Evolutionary conservation across 1,284 basidiomycete species (phyloP).

Genomic region (Pholiota adiposa): DNA sequence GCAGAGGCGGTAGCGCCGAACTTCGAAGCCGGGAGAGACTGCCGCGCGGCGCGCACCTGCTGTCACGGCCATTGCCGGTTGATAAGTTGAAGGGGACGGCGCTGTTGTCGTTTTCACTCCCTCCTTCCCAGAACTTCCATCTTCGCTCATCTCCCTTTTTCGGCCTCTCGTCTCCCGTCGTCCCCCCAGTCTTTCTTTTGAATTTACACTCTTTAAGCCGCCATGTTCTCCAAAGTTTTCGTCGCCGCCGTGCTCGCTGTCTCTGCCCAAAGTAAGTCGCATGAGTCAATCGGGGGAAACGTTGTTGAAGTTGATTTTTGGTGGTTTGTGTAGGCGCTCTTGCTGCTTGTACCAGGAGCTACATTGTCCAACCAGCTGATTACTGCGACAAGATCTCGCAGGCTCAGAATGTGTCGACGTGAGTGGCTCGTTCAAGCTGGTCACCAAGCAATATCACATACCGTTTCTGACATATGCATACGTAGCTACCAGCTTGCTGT

Average conservation of each 20-base stretch:
- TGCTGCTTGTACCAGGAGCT: slow-evolving; percentile 42
- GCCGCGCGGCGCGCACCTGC: neutral
- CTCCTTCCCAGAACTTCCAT: slow-evolving; percentile 1
- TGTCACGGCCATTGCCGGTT: slow-evolving; percentile 5
- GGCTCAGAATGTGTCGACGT: slow-evolving; percentile 48
- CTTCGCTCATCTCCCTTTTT: slow-evolving; percentile 1
- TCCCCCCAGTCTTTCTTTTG: slow-evolving; percentile 28
- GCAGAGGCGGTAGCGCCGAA: neutral
- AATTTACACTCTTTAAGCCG: slow-evolving; percentile 28
- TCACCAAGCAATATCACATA: too few species aligned
- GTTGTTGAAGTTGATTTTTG: slow-evolving; percentile 6
- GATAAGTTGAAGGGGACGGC: neutral
- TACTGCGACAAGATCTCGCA: slow-evolving; percentile 52
- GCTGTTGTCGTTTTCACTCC: neutral
- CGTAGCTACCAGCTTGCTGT: slow-evolving; percentile 49
- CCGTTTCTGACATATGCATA: neutral
- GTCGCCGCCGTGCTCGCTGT: slow-evolving; percentile 45
- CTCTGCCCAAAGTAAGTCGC: slow-evolving; percentile 42
- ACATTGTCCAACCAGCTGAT: slow-evolving; percentile 47
- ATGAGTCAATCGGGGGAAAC: neutral
- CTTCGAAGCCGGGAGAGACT: neutral
- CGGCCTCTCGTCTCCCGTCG: slow-evolving; percentile 9
- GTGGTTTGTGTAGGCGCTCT: slow-evolving; percentile 14
- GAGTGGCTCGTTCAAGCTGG: slow-evolving; percentile 1
- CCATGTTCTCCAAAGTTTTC: slow-evolving; percentile 51